phyloP scores from a whole-genome alignment of 306 rosid species.

The Senna siamea region DNA sequence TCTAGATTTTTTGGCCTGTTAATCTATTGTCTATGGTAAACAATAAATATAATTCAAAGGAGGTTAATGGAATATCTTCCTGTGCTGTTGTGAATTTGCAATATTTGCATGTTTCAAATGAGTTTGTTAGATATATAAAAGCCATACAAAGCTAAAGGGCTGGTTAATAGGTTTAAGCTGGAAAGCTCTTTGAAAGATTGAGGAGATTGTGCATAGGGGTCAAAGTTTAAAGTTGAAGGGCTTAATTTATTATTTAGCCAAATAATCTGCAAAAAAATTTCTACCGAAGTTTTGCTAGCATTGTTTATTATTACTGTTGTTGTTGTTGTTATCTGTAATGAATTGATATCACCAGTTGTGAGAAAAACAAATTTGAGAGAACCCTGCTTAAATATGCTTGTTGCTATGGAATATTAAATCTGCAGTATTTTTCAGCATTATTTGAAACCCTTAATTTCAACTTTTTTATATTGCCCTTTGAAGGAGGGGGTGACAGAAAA shows the following conservation, averaged over 20 bases:
- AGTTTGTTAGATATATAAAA: neutral
- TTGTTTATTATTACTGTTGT: neutral
- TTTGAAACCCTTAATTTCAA: neutral
- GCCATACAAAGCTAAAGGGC: neutral
- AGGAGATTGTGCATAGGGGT: neutral
- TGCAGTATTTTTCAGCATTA: neutral
- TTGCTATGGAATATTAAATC: neutral
- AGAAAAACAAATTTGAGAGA: neutral
- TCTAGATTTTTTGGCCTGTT: neutral
- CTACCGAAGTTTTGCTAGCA: neutral
- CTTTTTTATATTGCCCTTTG: neutral
- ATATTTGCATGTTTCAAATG: neutral
- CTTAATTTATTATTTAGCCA: neutral
- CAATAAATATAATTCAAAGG: neutral
- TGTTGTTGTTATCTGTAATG: neutral
- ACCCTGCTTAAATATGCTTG: neutral
- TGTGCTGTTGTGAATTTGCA: neutral
- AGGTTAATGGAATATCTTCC: too few species aligned
- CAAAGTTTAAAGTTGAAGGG: neutral
- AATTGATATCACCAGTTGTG: neutral
- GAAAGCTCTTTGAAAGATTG: neutral
- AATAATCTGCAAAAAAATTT: neutral
- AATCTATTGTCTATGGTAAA: neutral
- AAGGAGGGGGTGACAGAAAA: neutral
- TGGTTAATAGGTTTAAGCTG: neutral